Evolutionary conservation across 2,329 filamentous ascomycete species (phyloP), one percentile per base, ranked within the genome.

Genomic region (Fusarium bulbicola): DNA sequence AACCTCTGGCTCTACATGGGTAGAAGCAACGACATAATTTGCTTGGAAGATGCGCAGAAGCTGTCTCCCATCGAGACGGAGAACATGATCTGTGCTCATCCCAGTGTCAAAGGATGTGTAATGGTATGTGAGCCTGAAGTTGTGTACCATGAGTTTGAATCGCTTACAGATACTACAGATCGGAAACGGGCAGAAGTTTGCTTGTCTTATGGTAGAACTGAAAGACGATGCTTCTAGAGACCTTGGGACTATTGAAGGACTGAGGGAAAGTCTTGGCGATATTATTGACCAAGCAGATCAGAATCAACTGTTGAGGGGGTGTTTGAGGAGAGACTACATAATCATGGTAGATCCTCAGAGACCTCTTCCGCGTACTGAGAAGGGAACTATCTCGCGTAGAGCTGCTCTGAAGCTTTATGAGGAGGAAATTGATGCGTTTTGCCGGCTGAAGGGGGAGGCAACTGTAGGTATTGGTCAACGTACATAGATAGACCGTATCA

Each of bases 241-340:
- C 6, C 2, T 6, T 0, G 12, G 10, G 6, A 36, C n/a, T 4
- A 36, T 36, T 20, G 2, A 24, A 24, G 12, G 3, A 1, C 16
- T 50, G n/a, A 11, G 3, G 16, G 4, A 36, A 24, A 6, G 12
- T 0, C n/a, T 50, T 24, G 47, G 47, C 2, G 47, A 50, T 52
- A 52, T 52, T 10, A 36, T 50, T 52, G 47, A 52, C 4, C 21
- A 36, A 20, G 47, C 47, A 24, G 30, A 52, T 26, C 30, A 36
- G 12, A 36, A 52, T 4, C 49, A 52, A 9, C 24, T 52, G 9
- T 5, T 36, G 18, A 36, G n/a, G 20, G 49, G 32, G 4, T 52
- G 36, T 6, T 15, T 52, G 18, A 24, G 49, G 13, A 16, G 49
- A 7, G 49, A 52, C 6, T 52, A 52, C 1, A 21, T 52, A 1